Conservation (phyloP, 495 filamentous ascomycete genomes). For the Friedmanniomyces simplex region DNA sequence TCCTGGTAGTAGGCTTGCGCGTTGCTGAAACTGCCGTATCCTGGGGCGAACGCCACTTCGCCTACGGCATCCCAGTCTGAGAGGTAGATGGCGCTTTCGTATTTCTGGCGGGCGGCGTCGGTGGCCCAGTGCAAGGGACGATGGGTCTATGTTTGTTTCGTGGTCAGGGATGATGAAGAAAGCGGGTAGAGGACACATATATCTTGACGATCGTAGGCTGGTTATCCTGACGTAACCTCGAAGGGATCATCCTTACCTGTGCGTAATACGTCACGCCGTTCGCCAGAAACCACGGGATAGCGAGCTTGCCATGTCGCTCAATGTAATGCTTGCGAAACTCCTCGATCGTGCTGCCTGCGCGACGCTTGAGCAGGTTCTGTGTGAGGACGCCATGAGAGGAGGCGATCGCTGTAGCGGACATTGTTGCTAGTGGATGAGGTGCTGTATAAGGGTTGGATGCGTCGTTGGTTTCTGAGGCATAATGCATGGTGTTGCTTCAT, state of each 20-base stretch:
- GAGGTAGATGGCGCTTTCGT: background rate
- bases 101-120: background rate
- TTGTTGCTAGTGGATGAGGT: background rate
- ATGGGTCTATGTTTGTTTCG: background rate
- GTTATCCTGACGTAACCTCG: no score
- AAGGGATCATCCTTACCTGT: conserved; percentile 7
- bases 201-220: no score
- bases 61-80: conserved; percentile 3
- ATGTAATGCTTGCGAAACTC: conserved; percentile 8
- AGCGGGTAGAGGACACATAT: no score
- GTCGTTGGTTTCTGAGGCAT: no score
- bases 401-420: background rate
- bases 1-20: conserved; percentile 1
- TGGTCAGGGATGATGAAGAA: no score
- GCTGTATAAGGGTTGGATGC: no score
- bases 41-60: background rate
- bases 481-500: no score
- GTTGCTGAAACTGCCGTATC: background rate
- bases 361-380: conserved; percentile 10
- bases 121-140: conserved; percentile 3
- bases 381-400: background rate
- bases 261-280: conserved; percentile 9
- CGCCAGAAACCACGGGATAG: conserved; percentile 7
- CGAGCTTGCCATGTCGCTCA: conserved; percentile 2
- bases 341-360: background rate